Evolutionary conservation across 352 stramenopile genomes (phyloP), one percentile per base, ranked within the genome.

Genomic region (Globisporangium nodosum): DNA sequence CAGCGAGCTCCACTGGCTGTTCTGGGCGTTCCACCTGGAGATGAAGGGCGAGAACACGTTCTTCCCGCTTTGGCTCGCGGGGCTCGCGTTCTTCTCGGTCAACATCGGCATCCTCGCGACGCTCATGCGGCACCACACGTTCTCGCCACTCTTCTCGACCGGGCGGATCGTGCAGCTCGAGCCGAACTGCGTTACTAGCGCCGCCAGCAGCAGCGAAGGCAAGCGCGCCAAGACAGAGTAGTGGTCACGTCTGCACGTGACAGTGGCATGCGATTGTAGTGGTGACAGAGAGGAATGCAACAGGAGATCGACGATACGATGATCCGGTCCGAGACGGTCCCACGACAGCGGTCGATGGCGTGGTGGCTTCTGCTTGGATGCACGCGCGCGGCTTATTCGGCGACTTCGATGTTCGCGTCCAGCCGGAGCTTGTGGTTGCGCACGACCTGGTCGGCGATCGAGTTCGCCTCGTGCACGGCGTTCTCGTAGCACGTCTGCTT

Each of bases 41-140:
- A 96, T 98, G 76, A 73, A 88, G 67, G 90, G 90, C 51, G 43
- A 77, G 40, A 96, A 96, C 63, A 96, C 84, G 15, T 97, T 97
- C 60, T 82, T 96, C 35, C 65, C 62, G 24, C 67, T 97, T 18
- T 98, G 92, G 92, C 27, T 95, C 15, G 78, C 81, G 8, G 87
- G 87, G 0, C 67, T 98, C 27, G 50, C 73, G n/a, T 97, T 97
- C 76, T 97, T 97, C 60, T 64, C 70, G 0, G 83, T 90, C 21
- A 97, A 97, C 54, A 71, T 96, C 15, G 68, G 60, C 30, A 78
- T 96, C 58, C 70, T 97, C 50, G 70, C 77, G 33, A 88, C 70
- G 35, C 58, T 96, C 8, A 94, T 93, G 71, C 61, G 45, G 2
- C 63, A 88, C 47, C 84, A 96, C 57, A 53, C 61, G 31, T 87